A percentile compares a stretch with the other conserved stretches of the same genome.
These are phyloP conservation scores for Fonsecaea monophora DNA, from an alignment of 2,329 filamentous ascomycete genomes.

Conservation along the genomic window DNA sequence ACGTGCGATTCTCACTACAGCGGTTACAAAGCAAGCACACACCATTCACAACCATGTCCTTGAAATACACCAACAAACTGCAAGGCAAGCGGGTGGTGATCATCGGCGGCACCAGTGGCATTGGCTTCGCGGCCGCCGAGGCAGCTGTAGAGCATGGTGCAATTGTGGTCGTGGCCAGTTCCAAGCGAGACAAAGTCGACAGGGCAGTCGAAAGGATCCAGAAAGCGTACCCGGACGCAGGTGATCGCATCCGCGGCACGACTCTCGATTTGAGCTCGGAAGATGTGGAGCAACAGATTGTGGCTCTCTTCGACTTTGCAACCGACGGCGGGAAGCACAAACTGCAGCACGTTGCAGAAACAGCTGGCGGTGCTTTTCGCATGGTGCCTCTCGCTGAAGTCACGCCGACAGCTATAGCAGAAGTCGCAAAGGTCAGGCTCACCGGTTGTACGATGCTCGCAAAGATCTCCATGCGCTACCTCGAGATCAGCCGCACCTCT, in stretches of 20 bases:
- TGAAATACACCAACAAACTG: slow-evolving; percentile 53
- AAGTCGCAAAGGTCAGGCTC: slow-evolving; percentile 45
- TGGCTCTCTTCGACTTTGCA: slow-evolving; percentile 50
- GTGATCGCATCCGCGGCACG: slow-evolving; percentile 47
- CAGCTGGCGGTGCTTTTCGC: slow-evolving; percentile 53
- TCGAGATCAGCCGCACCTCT: slow-evolving; percentile 41
- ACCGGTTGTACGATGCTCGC: slow-evolving; percentile 48
- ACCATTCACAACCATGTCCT: slow-evolving; percentile 11
- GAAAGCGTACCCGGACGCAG: slow-evolving; percentile 49
- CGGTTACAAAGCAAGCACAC: neutral
- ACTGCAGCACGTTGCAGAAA: slow-evolving; percentile 60
- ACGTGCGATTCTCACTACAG: neutral
- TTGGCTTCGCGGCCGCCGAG: slow-evolving; percentile 61
- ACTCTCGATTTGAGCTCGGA: slow-evolving; percentile 53
- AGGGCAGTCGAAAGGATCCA: slow-evolving; percentile 51
- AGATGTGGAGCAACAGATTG: slow-evolving; percentile 54
- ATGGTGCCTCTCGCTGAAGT: slow-evolving; percentile 41
- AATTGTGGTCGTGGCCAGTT: slow-evolving; percentile 57
- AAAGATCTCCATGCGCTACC: slow-evolving; percentile 49
- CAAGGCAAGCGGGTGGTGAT: slow-evolving; percentile 55
- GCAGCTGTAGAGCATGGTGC: slow-evolving; percentile 58
- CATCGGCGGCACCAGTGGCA: slow-evolving; percentile 60
- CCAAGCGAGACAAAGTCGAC: slow-evolving; percentile 46
- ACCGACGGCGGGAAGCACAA: slow-evolving; percentile 40
- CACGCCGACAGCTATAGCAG: slow-evolving; percentile 39